These are phyloP conservation scores for Solanum chmielewskii DNA, from an alignment of 257 asterid species.

Conservation along the genomic window DNA sequence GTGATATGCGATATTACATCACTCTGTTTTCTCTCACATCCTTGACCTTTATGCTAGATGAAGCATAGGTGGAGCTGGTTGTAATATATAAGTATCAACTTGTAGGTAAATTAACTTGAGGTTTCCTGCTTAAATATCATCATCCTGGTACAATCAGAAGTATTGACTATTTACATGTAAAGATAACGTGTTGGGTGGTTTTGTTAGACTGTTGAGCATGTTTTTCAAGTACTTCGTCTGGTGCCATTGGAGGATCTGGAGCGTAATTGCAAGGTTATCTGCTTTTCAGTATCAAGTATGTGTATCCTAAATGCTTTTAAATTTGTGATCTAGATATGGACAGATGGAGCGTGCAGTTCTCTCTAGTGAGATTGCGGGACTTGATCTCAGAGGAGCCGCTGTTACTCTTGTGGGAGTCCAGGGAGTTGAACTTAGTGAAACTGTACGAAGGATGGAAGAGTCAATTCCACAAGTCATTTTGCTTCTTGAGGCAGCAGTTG, in stretches of 20 bases:
- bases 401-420: conserved; percentile 83
- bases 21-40: not conserved
- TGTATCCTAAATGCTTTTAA: not conserved
- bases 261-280: not conserved
- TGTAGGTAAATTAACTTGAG: not conserved
- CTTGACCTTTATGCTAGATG: not conserved
- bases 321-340: conserved; percentile 54
- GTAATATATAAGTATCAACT: not conserved
- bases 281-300: not conserved
- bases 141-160: not conserved
- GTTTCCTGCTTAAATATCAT: not conserved
- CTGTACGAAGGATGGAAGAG: conserved; percentile 97
- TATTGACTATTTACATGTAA: not conserved
- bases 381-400: conserved; percentile 92
- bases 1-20: not conserved
- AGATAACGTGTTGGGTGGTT: not conserved
- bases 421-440: conserved; percentile 97
- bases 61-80: not conserved
- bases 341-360: conserved; percentile 88
- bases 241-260: not conserved
- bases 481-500: conserved; percentile 89
- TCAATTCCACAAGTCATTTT: conserved; percentile 81
- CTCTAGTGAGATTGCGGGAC: conserved; percentile 70
- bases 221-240: not conserved
- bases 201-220: not conserved